Evolutionary conservation across 768 basidiomycete species (phyloP).

Genomic region (Xerocomellus amylosporus): DNA sequence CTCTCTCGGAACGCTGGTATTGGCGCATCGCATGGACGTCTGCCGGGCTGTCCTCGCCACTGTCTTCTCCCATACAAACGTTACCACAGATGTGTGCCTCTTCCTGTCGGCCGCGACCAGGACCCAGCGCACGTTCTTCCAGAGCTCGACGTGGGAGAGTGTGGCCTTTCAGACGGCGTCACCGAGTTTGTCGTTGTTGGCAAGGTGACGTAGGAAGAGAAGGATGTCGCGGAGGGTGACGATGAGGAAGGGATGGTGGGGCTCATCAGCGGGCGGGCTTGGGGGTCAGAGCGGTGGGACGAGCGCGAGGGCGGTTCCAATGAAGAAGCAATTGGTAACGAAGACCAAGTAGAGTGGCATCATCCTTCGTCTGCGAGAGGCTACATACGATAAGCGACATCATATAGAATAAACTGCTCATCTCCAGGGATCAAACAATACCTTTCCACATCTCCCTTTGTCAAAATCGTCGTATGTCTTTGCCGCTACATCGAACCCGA

Average conservation of each 20-base stretch:
- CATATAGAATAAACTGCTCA: slow-evolving; percentile 11
- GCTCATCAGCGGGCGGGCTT: no score
- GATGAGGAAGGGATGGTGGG: no score
- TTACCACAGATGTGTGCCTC: slow-evolving; percentile 2
- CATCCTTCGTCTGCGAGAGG: no score
- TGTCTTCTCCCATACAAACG: slow-evolving; percentile 9
- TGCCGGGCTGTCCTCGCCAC: background rate
- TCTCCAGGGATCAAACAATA: slow-evolving; percentile 74
- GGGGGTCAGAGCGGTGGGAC: no score
- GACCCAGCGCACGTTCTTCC: slow-evolving; percentile 74
- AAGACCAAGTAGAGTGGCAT: no score
- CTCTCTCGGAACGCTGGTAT: no score
- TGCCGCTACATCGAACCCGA: slow-evolving; percentile 54
- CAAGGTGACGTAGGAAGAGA: slow-evolving; percentile 36
- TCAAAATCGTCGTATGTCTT: slow-evolving; percentile 67
- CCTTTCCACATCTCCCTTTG: slow-evolving; percentile 69
- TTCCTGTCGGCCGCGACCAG: slow-evolving; percentile 13
- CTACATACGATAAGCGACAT: background rate
- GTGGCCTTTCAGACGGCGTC: slow-evolving; percentile 65
- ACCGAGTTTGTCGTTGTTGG: slow-evolving; percentile 65
- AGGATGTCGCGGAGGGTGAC: slow-evolving; percentile 23
- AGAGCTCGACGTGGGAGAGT: slow-evolving; percentile 68
- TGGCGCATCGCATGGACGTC: no score
- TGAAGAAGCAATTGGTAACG: no score
- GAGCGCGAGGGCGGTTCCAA: no score